Conservation (phyloP, 352 stramenopile genomes). For the Albugo candida region DNA sequence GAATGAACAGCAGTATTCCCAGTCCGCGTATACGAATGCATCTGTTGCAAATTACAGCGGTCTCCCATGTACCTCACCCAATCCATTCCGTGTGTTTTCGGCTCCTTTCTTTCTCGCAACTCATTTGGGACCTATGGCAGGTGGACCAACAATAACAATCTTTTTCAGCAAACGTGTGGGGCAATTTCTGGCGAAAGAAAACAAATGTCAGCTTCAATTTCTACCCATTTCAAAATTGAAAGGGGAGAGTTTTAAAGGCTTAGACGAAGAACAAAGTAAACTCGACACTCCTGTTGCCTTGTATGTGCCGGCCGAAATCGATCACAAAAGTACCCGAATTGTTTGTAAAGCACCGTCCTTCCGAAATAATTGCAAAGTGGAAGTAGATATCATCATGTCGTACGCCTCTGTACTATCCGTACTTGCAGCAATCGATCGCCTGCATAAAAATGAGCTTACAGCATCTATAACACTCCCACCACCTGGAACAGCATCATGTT, state of each 20-base stretch:
- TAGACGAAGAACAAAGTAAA: not conserved
- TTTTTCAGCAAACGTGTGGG: constrained; percentile 27
- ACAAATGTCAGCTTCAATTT: constrained; percentile 42
- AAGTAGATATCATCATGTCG: constrained; percentile 37
- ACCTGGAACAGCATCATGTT: not conserved
- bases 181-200: constrained; percentile 27
- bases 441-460: too few relatives aligned
- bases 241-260: not conserved
- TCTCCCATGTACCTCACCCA: constrained; percentile 26
- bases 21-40: constrained; percentile 32
- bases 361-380: constrained; percentile 17
- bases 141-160: constrained; percentile 33
- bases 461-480: constrained; percentile 15
- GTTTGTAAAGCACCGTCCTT: not conserved
- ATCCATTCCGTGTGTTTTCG: constrained; percentile 36
- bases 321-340: not conserved
- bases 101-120: constrained; percentile 43
- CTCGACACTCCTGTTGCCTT: not conserved
- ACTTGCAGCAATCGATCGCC: constrained; percentile 15
- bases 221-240: not conserved
- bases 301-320: too few relatives aligned
- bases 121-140: constrained; percentile 31
- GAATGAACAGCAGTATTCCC: constrained; percentile 43
- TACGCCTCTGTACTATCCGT: constrained; percentile 26
- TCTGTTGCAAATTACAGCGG: constrained; percentile 43